Evolutionary conservation across 2,329 filamentous ascomycete species (phyloP), one percentile per base, ranked within the genome.

Genomic region (Cladosporium sp.): DNA sequence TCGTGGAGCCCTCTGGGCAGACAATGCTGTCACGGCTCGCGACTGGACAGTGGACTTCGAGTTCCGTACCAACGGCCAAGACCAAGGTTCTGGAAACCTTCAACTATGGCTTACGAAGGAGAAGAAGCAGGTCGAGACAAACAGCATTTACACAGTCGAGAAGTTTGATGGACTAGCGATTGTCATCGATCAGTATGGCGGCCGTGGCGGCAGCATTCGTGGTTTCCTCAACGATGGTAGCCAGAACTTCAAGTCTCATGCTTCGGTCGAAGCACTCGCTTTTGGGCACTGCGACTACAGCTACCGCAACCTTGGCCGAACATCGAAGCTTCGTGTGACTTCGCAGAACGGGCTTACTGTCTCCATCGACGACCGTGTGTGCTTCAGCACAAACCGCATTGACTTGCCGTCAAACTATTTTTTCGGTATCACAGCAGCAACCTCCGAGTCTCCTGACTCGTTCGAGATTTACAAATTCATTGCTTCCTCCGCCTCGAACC

Each of bases 191-290:
- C 89, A 91, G 68, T 90, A 95, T 74, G 90, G 91, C 64, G 90
- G 92, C 70, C 82, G 82, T 66, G 88, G 88, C 61, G 95, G 95
- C 70, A 93, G 90, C 79, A 84, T 99, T 69, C 87, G 95, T 66
- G 95, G 91, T 21, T 99, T 98, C 82, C 81, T 99, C 70, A 99
- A 98, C 80, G 95, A 98, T 77, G 94, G 93, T 58, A 86, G 83
- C 44, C 88, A 86, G 70, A 91, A 96, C 77, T 97, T 89, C 82
- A 89, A 88, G 74, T 83, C 84, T 65, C 90, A 93, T 72, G 84
- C 88, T 70, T 89, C 87, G 72, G 88, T 97, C 18, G 93, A 97
- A 79, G 88, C 86, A 71, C 84, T 97, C 62, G 91, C 94, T 18
- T 99, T 99, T 77, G 95, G 93, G 16, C 92, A 97, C 80, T 99